Evolutionary conservation across 495 filamentous ascomycete genomes (phyloP), one percentile per base, ranked within the genome.

Genomic region (Choiromyces venosus): DNA sequence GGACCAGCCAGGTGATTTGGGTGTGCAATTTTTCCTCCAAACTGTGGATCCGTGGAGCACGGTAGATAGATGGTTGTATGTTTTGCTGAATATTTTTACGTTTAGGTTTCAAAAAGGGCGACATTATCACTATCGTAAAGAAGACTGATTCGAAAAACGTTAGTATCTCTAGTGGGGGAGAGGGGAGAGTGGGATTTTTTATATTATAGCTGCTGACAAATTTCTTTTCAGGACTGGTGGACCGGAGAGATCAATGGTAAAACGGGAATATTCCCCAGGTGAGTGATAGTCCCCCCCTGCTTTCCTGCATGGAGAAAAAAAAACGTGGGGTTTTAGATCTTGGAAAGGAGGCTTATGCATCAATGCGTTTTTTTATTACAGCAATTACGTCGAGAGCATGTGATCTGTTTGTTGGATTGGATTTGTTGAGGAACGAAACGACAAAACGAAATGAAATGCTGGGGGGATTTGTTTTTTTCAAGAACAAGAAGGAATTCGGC

Each of bases 51-150:
- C 29, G 25, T 21, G 33, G 14, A 6, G n/a, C n/a, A n/a, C n/a
- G n/a, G 42, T 40, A 8, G 12, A 39, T 71, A 19, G 66, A 35
- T n/a, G n/a, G n/a, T n/a, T n/a, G 37, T 37, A 10, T 9, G 19
- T 21, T 69, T 71, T 6, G 21, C 76, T 79, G 69, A 79, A 69
- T 44, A 19, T 35, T 61, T 61, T 7, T 29, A 35, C 14, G 29
- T n/a, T 16, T 37, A 75, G 76, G 89, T 0, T 98, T 98, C 86
- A 96, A 96, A 86, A 98, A 99, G 85, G 95, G 95, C 29, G 95
- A 99, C 42, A 84, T 98, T 67, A 97, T 99, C 76, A 97, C 94
- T n/a, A 95, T 99, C 71, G 83, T 94, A 29, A 98, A 99, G 85
- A 91, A 92, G 81, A 97, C 95, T n/a, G 92, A 99, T 67, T 81